Evolutionary conservation across 1,284 basidiomycete species (phyloP), one percentile per base, ranked within the genome.

Genomic region (Apiotrichum mycotoxinovorans): DNA sequence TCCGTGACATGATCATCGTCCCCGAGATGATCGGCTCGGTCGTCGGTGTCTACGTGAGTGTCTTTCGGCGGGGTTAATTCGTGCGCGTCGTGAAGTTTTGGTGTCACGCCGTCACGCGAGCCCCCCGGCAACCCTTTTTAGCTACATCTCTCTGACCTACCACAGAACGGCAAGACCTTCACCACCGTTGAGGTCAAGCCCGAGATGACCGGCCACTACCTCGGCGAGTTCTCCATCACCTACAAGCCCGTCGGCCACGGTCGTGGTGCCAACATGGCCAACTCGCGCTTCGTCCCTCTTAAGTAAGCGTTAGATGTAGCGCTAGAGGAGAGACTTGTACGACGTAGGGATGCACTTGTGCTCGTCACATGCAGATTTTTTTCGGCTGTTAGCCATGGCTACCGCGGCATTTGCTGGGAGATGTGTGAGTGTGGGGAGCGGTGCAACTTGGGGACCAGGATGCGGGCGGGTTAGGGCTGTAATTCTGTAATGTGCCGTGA

Each of bases 181-280:
- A 93, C 91, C 84, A 87, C 89, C 51, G 91, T 98, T 64, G 93
- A 98, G 82, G 94, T 98, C 84, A 98, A 96, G 84, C 94, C 96
- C 69, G 96, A 98, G 81, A 98, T 98, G 96, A 91, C 89, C 66
- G 96, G 95, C 66, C 93, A 95, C 85, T 98, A 98, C 84, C 92
- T 98, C 73, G 94, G 84, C 68, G 95, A 99, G 83, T 83, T 83
- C 79, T 82, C 82, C 70, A 89, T 88, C 81, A 93, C 92, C 66
- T 98, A 98, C 89, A 87, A 88, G 80, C 94, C 95, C 76, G 95
- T 98, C 80, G 94, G 94, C 83, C 96, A 99, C 85, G 95, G 95
- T 85, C 91, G 94, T 76, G 94, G 94, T 87, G 92, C 92, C 66
- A 73, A 74, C 71, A 73, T 74, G 70, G 73, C 72, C 65, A 94